Percentiles rank a stretch among this genome's conserved stretches.
These are phyloP conservation scores for Gardenia jasminoides DNA, from an alignment of 257 asterid genomes.

Conservation along the genomic window DNA sequence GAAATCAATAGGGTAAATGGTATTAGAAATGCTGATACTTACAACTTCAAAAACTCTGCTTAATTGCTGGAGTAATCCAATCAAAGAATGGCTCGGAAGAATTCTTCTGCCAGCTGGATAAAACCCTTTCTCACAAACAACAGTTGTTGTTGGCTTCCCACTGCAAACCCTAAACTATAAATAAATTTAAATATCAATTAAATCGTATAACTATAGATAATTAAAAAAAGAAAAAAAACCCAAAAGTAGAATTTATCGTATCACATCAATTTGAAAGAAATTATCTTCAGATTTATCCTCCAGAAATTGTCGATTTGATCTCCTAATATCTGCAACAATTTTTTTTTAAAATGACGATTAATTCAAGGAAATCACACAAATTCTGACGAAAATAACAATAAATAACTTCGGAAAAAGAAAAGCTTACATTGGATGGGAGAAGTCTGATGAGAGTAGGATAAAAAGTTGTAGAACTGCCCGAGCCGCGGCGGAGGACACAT, in stretches of 20 bases:
- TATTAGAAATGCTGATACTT: conserved; percentile 27
- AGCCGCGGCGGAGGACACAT: conserved; percentile 84
- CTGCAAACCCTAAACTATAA: conserved; percentile 68
- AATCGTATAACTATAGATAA: neutral
- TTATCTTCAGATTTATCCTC: conserved; percentile 81
- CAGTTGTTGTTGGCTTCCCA: conserved; percentile 78
- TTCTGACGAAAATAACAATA: no score
- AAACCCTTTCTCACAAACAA: conserved; percentile 69
- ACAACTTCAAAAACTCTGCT: conserved; percentile 71
- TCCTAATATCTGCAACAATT: conserved; percentile 65
- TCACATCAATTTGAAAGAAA: conserved; percentile 85
- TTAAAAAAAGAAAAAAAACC: no score
- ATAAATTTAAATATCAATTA: conserved; percentile 3
- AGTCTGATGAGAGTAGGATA: conserved; percentile 75
- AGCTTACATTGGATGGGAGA: conserved; percentile 77
- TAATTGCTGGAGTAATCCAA: conserved; percentile 69
- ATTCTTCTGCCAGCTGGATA: conserved; percentile 69
- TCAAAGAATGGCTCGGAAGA: conserved; percentile 63
- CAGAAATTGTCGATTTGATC: conserved; percentile 67
- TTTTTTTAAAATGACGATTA: neutral
- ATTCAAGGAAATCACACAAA: neutral
- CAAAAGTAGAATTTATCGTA: conserved; percentile 21
- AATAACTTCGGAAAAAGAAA: conserved; percentile 13
- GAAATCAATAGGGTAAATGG: neutral
- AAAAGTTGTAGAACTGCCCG: conserved; percentile 77